Evolutionary conservation across 441 rosid species (phyloP).

Genomic region (Eruca vesicaria): DNA sequence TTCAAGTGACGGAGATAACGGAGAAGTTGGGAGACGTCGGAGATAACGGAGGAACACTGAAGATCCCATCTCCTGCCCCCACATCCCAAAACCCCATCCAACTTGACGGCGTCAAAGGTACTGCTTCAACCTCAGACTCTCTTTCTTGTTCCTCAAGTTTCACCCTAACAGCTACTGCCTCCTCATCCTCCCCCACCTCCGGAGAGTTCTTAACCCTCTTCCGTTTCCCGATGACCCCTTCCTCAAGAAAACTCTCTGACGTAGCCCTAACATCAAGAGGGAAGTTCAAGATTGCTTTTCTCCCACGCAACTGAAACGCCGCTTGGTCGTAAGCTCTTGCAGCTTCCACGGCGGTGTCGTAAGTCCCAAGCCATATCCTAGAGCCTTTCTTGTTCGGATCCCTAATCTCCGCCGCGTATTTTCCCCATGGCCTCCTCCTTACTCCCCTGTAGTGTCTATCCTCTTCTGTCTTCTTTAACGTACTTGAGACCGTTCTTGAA

Average conservation of each 20-base stretch:
- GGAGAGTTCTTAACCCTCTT: slow-evolving; percentile 15
- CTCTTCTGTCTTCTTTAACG: slow-evolving; percentile 19
- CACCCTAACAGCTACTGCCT: slow-evolving; percentile 29
- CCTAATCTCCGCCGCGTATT: slow-evolving; percentile 63
- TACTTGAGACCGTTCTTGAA: neutral
- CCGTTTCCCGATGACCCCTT: slow-evolving; percentile 24
- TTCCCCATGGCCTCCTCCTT: slow-evolving; percentile 65
- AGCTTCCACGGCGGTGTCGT: slow-evolving; percentile 54
- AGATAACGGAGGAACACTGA: slow-evolving; percentile 71
- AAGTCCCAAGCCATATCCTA: slow-evolving; percentile 65
- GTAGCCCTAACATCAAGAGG: slow-evolving; percentile 55
- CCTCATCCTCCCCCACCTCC: slow-evolving; percentile 35
- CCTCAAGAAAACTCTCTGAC: slow-evolving; percentile 42
- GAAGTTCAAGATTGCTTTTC: slow-evolving; percentile 63
- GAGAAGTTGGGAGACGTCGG: slow-evolving; percentile 61
- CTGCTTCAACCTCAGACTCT: slow-evolving; percentile 22
- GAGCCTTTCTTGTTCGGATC: slow-evolving; percentile 62
- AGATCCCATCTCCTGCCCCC: slow-evolving; percentile 58
- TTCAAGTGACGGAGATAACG: slow-evolving; percentile 36
- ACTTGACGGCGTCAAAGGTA: slow-evolving; percentile 75
- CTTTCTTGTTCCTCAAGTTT: slow-evolving; percentile 20
- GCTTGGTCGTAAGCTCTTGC: slow-evolving; percentile 66
- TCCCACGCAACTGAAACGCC: slow-evolving; percentile 57
- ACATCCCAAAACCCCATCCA: slow-evolving; percentile 80
- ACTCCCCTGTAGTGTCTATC: slow-evolving; percentile 65